A percentile compares a stretch with the other conserved stretches of the same genome.
Conservation (phyloP, 1,284 basidiomycete genomes). For the Leccinum solheimii region DNA sequence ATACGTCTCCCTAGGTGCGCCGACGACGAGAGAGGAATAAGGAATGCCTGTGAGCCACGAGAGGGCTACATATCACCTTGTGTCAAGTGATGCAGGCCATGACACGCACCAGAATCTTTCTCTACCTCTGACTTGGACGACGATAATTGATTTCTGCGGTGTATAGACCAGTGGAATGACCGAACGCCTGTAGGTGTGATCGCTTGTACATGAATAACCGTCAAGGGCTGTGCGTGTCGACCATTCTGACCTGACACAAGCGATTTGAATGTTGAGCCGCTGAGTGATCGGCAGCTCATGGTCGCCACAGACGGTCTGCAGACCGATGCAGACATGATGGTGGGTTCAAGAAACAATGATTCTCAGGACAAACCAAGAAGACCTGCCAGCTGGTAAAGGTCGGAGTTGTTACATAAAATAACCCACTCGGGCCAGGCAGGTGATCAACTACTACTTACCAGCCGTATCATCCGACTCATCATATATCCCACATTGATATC, state of each 20-base stretch:
- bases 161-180: conserved; percentile 35
- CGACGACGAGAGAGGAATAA: conserved; percentile 74
- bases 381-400: neutral
- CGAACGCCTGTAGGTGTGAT: conserved; percentile 24
- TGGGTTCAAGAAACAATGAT: conserved; percentile 25
- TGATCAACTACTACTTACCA: neutral
- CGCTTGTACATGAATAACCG: conserved; percentile 6
- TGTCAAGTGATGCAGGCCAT: neutral
- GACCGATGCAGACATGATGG: conserved; percentile 35
- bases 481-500: neutral
- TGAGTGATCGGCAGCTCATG: conserved; percentile 24
- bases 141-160: conserved; percentile 22
- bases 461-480: neutral
- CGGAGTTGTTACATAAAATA: conserved; percentile 32
- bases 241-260: conserved; percentile 26
- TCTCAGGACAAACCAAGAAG: conserved; percentile 13
- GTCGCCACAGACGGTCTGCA: conserved; percentile 29
- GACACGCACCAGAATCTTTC: conserved; percentile 29
- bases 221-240: neutral
- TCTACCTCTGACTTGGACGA: conserved; percentile 14
- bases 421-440: conserved; percentile 4
- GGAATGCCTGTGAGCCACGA: conserved; percentile 48
- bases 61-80: conserved; percentile 2
- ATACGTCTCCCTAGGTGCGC: conserved; percentile 73
- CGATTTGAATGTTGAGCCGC: conserved; percentile 19